These are phyloP conservation scores for Xylaria curta DNA, from an alignment of 495 filamentous ascomycete genomes.

Conservation along the genomic window DNA sequence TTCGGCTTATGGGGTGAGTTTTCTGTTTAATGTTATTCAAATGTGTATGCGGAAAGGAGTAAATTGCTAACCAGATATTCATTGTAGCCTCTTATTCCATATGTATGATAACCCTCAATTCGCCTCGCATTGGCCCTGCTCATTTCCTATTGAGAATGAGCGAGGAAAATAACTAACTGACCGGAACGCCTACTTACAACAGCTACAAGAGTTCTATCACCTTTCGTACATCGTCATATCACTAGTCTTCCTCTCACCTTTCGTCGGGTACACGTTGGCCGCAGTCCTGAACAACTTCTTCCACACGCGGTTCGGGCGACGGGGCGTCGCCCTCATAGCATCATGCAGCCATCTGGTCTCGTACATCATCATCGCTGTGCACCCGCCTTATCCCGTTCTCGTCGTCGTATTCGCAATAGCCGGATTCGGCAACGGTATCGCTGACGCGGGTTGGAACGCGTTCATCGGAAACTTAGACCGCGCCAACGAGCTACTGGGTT, in stretches of 20 bases:
- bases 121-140: too few species aligned
- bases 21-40: background rate
- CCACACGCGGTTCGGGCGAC: conserved; percentile 67
- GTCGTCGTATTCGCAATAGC: conserved; percentile 72
- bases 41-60: background rate
- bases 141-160: too few species aligned
- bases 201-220: conserved; percentile 70
- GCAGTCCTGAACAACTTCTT: conserved; percentile 72
- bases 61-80: conserved; percentile 25
- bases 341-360: conserved; percentile 70
- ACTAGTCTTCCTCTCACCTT: conserved; percentile 81
- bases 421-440: conserved; percentile 75
- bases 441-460: conserved; percentile 79
- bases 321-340: conserved; percentile 72
- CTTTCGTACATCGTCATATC: conserved; percentile 81
- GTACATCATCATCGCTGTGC: conserved; percentile 70
- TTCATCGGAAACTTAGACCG: conserved; percentile 79
- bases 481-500: conserved; percentile 72
- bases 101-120: conserved; percentile 46
- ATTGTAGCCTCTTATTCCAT: conserved; percentile 62
- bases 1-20: conserved; percentile 75
- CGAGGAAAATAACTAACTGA: background rate
- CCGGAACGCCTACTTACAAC: background rate
- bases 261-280: conserved; percentile 78
- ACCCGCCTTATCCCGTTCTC: conserved; percentile 78